Evolutionary conservation across 495 filamentous ascomycete genomes (phyloP).

Genomic region (Lentithecium fluviatile): DNA sequence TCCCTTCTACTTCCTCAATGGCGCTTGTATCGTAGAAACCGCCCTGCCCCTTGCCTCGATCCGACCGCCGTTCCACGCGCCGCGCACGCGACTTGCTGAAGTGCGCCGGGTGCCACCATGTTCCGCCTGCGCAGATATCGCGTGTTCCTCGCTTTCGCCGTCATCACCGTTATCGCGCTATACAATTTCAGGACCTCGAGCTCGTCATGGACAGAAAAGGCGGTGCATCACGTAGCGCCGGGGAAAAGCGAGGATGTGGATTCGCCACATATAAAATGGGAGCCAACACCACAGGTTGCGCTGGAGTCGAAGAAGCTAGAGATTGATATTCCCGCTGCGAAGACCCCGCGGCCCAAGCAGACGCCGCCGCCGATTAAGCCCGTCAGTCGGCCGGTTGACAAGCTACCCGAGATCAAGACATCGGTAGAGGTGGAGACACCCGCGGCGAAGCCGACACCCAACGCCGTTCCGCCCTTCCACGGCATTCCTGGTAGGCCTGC

Average conservation of each 20-base stretch:
- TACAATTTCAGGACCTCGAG: slow-evolving; percentile 56
- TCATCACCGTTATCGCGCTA: slow-evolving; percentile 61
- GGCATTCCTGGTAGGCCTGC: not conserved
- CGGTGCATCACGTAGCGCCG: slow-evolving; percentile 3
- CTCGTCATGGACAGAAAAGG: slow-evolving; percentile 23
- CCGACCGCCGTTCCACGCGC: slow-evolving; percentile 9
- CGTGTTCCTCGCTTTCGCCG: slow-evolving; percentile 67
- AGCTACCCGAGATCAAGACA: not conserved
- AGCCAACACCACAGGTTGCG: slow-evolving; percentile 25
- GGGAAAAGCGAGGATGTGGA: slow-evolving; percentile 46
- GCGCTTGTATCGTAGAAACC: not conserved
- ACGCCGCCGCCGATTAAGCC: slow-evolving; percentile 23
- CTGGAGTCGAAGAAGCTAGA: slow-evolving; percentile 29
- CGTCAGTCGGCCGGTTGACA: slow-evolving; percentile 21
- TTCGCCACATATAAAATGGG: slow-evolving; percentile 22
- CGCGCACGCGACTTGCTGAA: slow-evolving; percentile 6
- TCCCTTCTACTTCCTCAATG: not conserved
- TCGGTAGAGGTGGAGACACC: slow-evolving; percentile 3
- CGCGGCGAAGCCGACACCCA: slow-evolving; percentile 10
- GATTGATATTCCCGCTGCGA: slow-evolving; percentile 20
- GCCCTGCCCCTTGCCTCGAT: not conserved
- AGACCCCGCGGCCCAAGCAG: not conserved
- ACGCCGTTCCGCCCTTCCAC: not conserved
- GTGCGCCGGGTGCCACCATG: slow-evolving; percentile 49
- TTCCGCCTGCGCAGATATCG: slow-evolving; percentile 75